Evolutionary conservation across 345 rosid genomes (phyloP).

Genomic region (Aethionema arabicum): DNA sequence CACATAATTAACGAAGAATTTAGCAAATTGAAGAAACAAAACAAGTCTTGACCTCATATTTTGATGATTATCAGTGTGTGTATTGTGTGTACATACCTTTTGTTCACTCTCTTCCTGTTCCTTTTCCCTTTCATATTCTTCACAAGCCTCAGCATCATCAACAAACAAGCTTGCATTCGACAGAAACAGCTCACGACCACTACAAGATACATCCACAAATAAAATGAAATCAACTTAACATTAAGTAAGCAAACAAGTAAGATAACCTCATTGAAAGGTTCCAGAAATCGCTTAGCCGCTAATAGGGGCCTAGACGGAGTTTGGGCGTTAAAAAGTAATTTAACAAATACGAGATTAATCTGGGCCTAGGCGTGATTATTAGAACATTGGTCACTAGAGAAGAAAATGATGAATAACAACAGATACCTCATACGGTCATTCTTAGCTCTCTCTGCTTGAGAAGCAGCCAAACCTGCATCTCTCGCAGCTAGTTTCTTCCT

Average conservation of each 20-base stretch:
- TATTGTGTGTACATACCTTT: slow-evolving; percentile 35
- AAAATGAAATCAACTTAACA: no score
- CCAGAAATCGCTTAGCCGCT: no score
- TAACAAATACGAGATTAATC: no score
- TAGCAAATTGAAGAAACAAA: no score
- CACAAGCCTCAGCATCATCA: slow-evolving; percentile 94
- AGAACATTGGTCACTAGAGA: background rate
- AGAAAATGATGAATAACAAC: slow-evolving; percentile 10
- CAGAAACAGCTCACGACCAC: slow-evolving; percentile 97
- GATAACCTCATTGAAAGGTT: no score
- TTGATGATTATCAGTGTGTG: no score
- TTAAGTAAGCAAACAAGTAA: no score
- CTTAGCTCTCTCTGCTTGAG: slow-evolving; percentile 93
- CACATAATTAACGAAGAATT: no score
- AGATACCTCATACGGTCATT: slow-evolving; percentile 93
- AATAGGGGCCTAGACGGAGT: no score
- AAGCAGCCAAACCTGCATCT: slow-evolving; percentile 80
- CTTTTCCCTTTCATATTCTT: slow-evolving; percentile 76
- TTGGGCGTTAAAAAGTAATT: no score
- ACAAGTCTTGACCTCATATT: no score
- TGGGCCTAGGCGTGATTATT: no score
- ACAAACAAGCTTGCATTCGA: slow-evolving; percentile 88
- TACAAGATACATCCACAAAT: slow-evolving; percentile 36
- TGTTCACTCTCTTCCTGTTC: slow-evolving; percentile 51
- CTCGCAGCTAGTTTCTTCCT: slow-evolving; percentile 73